Evolutionary conservation across 139 green algal species (phyloP).

Genomic region (Coelastrella sp.): DNA sequence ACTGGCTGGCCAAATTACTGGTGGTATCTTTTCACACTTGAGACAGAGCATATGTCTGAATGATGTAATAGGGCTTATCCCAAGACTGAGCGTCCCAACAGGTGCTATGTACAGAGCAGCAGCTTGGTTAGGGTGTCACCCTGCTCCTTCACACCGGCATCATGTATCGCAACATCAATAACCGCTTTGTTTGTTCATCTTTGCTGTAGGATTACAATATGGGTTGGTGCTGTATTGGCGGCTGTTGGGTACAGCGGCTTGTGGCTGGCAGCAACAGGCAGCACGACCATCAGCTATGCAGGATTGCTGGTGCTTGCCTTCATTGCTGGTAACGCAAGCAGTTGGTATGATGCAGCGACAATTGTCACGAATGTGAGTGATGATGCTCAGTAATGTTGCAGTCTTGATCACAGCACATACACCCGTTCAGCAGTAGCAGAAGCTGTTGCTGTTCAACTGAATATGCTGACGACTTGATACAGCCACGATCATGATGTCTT

Average conservation of each 20-base stretch:
- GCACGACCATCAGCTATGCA: neutral
- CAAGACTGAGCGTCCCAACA: too few relatives aligned
- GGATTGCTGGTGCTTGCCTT: neutral
- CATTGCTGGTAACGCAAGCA: conserved; percentile 70
- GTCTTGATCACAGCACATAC: neutral
- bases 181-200: too few relatives aligned
- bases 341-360: conserved; percentile 77
- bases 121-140: too few relatives aligned
- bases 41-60: too few relatives aligned
- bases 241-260: conserved; percentile 1
- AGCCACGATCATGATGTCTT: too few relatives aligned
- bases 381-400: neutral
- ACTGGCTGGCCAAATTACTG: too few relatives aligned
- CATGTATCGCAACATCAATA: too few relatives aligned
- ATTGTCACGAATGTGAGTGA: conserved; percentile 74
- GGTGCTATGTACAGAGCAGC: too few relatives aligned
- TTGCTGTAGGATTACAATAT: conserved; percentile 12
- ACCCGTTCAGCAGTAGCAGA: neutral
- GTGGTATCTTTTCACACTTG: too few relatives aligned
- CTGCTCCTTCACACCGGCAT: neutral
- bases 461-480: too few relatives aligned
- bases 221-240: conserved; percentile 2
- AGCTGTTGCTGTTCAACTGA: neutral
- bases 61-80: too few relatives aligned
- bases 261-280: conserved; percentile 10